Evolutionary conservation across 148 eudicot species (phyloP), one percentile per base, ranked within the genome.

Genomic region (Nepenthes gracilis): DNA sequence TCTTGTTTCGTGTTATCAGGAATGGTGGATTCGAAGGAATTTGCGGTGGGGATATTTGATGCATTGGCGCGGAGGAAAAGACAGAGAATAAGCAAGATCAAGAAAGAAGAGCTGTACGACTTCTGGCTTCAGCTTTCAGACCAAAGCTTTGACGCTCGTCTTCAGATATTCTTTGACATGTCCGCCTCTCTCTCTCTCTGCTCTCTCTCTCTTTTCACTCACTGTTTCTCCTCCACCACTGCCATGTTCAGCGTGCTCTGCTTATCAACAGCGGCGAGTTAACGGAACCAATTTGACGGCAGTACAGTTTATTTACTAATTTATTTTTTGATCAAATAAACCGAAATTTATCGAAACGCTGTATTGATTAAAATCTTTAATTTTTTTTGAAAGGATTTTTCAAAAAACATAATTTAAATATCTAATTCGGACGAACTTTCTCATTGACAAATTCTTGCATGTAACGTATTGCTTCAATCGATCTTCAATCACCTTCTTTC

Each of bases 91-190:
- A 62, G 64, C 14, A 82, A 67, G 64, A 76, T 93, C 35, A 67
- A 69, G 1, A 93, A 89, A 58, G 92, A 83, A 2, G 96, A 93
- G 64, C 75, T 93, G 66, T 80, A 80, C 49, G 96, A 93, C n/a
- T 93, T 88, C 75, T 93, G 99, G 99, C 66, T 76, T 61, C 95
- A 88, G 69, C 78, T 93, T 64, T 81, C 99, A 3, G 91, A 93
- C 64, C 91, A 82, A 51, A 93, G 96, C 65, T 88, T 93, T 55
- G 99, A 93, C 62, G 96, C 99, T 65, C 95, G 99, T 37, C 83
- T 93, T 53, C 99, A 93, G 61, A 93, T 93, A 67, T 93, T 93
- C 87, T 93, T 93, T 12, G 99, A 93, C 84, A 93, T 93, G 99
- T 92, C 75, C 54, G 61, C 43, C 2, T 3, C 33, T 57, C 43